These are phyloP conservation scores for Scheffersomyces cryptocercus DNA, from an alignment of 1,139 yeast species.

Conservation along the genomic window DNA sequence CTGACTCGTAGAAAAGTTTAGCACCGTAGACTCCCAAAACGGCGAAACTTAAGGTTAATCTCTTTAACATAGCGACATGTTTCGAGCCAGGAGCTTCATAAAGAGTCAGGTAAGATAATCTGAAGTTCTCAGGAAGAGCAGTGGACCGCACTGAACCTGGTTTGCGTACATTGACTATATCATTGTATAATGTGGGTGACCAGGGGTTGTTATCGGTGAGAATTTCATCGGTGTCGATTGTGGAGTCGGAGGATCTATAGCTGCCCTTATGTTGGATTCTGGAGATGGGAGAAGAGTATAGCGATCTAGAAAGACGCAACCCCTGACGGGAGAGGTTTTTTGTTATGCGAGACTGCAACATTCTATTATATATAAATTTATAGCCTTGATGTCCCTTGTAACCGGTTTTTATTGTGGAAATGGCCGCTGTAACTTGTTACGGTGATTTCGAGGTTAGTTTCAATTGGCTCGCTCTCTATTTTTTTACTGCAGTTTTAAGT, in stretches of 20 bases:
- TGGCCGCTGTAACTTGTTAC: too few relatives aligned
- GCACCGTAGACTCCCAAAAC: conserved; percentile 57
- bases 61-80: conserved; percentile 55
- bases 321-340: too few relatives aligned
- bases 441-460: too few relatives aligned
- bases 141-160: conserved; percentile 23
- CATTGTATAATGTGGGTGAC: conserved; percentile 47
- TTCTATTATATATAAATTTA: too few relatives aligned
- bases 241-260: conserved; percentile 32
- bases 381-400: too few relatives aligned
- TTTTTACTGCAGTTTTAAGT: too few relatives aligned
- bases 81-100: conserved; percentile 59
- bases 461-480: too few relatives aligned
- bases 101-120: conserved; percentile 55
- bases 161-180: conserved; percentile 33
- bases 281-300: conserved; percentile 3
- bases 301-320: conserved; percentile 1
- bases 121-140: conserved; percentile 40
- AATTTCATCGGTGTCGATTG: conserved; percentile 45
- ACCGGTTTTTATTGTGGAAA: too few relatives aligned
- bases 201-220: conserved; percentile 47
- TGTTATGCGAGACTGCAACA: too few relatives aligned
- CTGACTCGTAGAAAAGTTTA: conserved; percentile 55
- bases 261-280: conserved; percentile 13
- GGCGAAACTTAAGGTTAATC: conserved; percentile 56